A percentile compares a stretch with the other conserved stretches of the same genome.
These are phyloP conservation scores for Boletus semigastroideus DNA, from an alignment of 1,284 basidiomycete genomes.

Conservation along the genomic window DNA sequence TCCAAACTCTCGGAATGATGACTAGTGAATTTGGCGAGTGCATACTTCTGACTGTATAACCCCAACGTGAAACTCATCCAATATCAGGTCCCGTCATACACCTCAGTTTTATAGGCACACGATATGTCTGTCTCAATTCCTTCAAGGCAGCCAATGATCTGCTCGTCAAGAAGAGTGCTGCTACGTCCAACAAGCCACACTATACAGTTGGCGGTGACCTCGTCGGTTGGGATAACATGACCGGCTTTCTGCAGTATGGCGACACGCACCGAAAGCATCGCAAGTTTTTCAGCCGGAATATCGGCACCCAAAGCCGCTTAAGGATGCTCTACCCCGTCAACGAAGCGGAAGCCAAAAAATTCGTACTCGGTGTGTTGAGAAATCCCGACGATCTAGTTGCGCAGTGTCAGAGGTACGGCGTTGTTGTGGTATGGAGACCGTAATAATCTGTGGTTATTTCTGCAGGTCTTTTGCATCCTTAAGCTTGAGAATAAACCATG, in stretches of 20 bases:
- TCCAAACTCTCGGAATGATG: conserved; percentile 45
- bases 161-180: conserved; percentile 22
- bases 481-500: background rate
- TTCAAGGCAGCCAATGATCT: conserved; percentile 15
- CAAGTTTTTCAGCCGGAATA: conserved; percentile 19
- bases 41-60: conserved; percentile 31
- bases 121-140: conserved; percentile 19
- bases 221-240: conserved; percentile 24
- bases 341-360: background rate
- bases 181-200: conserved; percentile 17
- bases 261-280: conserved; percentile 18
- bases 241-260: conserved; percentile 23
- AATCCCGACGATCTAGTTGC: background rate
- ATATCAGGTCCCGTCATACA: conserved; percentile 23
- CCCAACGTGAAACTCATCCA: conserved; percentile 28
- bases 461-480: background rate
- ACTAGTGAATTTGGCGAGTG: conserved; percentile 40
- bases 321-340: background rate
- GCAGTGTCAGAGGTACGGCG: background rate
- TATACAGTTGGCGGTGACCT: conserved; percentile 22
- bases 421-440: background rate
- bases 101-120: conserved; percentile 10
- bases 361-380: background rate
- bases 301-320: conserved; percentile 20
- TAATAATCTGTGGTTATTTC: too few relatives aligned